Base-by-base conservation (phyloP, 331 rosid genomes). In the Prunus yedoensis region DNA sequence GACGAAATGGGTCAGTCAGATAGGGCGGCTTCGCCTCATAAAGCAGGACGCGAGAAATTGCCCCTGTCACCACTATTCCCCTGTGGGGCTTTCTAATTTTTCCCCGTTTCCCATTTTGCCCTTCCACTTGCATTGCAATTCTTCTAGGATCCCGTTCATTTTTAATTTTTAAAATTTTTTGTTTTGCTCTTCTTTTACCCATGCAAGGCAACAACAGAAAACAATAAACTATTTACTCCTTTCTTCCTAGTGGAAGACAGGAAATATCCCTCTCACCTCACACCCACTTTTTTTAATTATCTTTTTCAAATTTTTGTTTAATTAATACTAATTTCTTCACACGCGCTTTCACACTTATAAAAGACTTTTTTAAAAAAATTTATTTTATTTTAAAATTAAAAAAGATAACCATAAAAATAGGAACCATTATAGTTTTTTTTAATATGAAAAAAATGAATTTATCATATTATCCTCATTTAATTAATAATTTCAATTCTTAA, bases 1-100 rank as follows among this genome's bases (percentile, higher is more conserved):
- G 57, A 50, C 17, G 74, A 74, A 75, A 73, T 35, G 13, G 82
- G 89, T 85, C 86, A 85, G 89, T 85, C 86, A 85, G 83, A 79
- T 20, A 21, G 85, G 85, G 89, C 89, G 89, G 89, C 89, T 43
- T 21, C 12, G 66, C 49, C 62, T 59, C 12, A 0, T 13, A 10
- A 51, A 49, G 75, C 62, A 62, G 43, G 77, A 75, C 70, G 70
- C 51, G 43, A 30, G 68, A 45, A 71, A 30, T 71, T 64, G 68
- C 61, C 32, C 56, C 54, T 53, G 54, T 57, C 35, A 38, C 2
- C 18, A 16, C 63, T 13, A 1, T 7, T 8, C n/a, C n/a, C 30
- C 13, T 13, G 43, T 10, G 30, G 23, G 20, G 46, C 16, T 61
- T 38, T 17, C 41, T 8, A 5, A 51, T 67, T 61, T 25, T 13